Base-by-base conservation (phyloP, 371 early-diverging fungal genomes). In the Blakeslea trispora region DNA sequence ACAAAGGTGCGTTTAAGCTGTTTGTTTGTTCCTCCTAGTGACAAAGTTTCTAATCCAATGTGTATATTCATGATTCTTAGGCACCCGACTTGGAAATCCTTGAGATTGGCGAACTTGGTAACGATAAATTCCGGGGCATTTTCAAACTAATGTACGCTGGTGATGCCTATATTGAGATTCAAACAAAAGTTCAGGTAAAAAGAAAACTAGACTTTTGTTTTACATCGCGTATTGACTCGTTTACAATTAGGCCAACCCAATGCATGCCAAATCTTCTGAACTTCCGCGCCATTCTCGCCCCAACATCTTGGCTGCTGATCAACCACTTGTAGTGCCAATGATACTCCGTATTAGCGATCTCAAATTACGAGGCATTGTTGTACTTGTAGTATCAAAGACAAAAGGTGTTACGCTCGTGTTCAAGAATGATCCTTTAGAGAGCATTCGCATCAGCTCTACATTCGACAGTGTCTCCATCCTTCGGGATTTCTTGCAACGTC, bases 81-180 rank as follows among this genome's bases (percentile, higher is more conserved):
- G 91, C 99, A 19, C 99, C 99, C 14, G 96, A 95, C 44, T 82
- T 99, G 24, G 98, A 97, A 65, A 94, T 99, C 58, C 74, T 99
- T n/a, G 99, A 99, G 63, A 94, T 99, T 60, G 92, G 96, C 35
- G 99, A 99, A 55, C 81, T 99, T 23, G 84, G 87, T 5, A 88
- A 83, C 46, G 96, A 96, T 64, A 87, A 91, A 56, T 96, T 97
- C 75, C 86, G 93, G 46, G 98, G 96, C 17, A 95, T 98, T 57
- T 97, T 97, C 75, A 91, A 92, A 58, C 79, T 99, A 62, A 87
- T 81, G 22, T 99, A 99, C 71, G 81, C 75, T 54, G 97, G 97
- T 13, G 96, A 99, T 77, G 97, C 96, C 21, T 89, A 85, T 62
- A 82, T 99, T 19, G 93, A 91, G 19, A 77, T 97, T 51, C 88